Conservation (phyloP, 306 rosid species). For the Dicorynia guianensis region DNA sequence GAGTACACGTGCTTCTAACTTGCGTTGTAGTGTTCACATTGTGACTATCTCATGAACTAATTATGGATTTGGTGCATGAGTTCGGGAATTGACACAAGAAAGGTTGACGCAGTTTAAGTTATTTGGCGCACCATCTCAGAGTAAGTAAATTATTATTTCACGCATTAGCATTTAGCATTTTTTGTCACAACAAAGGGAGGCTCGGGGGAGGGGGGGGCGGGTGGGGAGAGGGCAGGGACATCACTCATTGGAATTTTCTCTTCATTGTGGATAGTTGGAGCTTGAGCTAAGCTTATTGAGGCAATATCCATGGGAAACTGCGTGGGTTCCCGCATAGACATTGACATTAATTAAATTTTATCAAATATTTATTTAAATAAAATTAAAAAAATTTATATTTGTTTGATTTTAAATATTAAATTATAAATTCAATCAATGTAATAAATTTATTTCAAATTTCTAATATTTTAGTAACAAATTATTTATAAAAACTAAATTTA, state of each 20-base stretch:
- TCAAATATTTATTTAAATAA: constrained; percentile 55
- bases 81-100: constrained; percentile 85
- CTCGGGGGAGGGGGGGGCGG: too few species aligned
- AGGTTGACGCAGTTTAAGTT: constrained; percentile 55
- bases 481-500: too few species aligned
- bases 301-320: constrained; percentile 78
- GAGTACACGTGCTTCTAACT: too few species aligned
- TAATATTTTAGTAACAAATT: too few species aligned
- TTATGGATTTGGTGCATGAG: constrained; percentile 92
- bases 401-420: too few species aligned
- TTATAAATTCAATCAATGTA: too few species aligned
- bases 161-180: too few species aligned
- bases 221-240: neutral
- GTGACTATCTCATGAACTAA: constrained; percentile 88
- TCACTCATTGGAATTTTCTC: constrained; percentile 35
- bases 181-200: constrained; percentile 3
- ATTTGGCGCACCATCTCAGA: neutral
- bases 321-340: constrained; percentile 76
- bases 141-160: too few species aligned
- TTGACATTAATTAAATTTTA: constrained; percentile 62
- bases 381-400: too few species aligned
- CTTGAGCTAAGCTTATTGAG: constrained; percentile 76
- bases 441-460: too few species aligned
- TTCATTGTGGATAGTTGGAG: constrained; percentile 54
- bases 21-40: constrained; percentile 68